These are phyloP conservation scores for Eucommia ulmoides DNA, from an alignment of 257 asterid species.

Conservation along the genomic window DNA sequence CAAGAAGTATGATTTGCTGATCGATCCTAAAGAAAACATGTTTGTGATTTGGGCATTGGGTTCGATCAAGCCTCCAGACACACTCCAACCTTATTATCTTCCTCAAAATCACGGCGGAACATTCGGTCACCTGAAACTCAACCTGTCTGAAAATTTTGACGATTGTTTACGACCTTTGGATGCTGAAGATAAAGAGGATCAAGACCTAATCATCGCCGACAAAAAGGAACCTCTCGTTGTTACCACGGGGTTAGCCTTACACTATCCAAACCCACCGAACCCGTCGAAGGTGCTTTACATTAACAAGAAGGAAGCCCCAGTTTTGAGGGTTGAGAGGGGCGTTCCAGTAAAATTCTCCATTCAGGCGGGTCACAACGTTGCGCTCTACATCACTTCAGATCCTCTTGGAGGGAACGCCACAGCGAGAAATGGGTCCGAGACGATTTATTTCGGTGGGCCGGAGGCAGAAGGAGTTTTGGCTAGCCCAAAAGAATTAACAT, in stretches of 20 bases:
- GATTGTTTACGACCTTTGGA: slow-evolving; percentile 93
- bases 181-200: slow-evolving; percentile 90
- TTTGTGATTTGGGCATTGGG: slow-evolving; percentile 92
- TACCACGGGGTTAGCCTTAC: slow-evolving; percentile 62
- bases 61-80: slow-evolving; percentile 80
- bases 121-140: slow-evolving; percentile 66
- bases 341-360: slow-evolving; percentile 82
- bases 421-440: slow-evolving; percentile 64
- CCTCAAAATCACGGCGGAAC: slow-evolving; percentile 91
- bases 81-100: slow-evolving; percentile 75
- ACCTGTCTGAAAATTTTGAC: slow-evolving; percentile 49
- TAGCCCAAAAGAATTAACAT: slow-evolving; percentile 57
- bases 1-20: slow-evolving; percentile 37
- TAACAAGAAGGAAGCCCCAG: slow-evolving; percentile 91
- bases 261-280: slow-evolving; percentile 92
- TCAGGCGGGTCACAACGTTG: slow-evolving; percentile 97
- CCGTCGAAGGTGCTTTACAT: slow-evolving; percentile 81
- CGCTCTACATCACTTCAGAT: slow-evolving; percentile 91
- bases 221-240: slow-evolving; percentile 80
- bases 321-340: slow-evolving; percentile 94
- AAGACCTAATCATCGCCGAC: slow-evolving; percentile 87
- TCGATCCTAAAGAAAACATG: slow-evolving; percentile 52
- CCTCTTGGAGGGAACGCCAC: slow-evolving; percentile 98
- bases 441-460: slow-evolving; percentile 87
- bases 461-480: slow-evolving; percentile 93